Conservation (phyloP, 2,329 filamentous ascomycete genomes). For the Rhexocercosporidium sp. region DNA sequence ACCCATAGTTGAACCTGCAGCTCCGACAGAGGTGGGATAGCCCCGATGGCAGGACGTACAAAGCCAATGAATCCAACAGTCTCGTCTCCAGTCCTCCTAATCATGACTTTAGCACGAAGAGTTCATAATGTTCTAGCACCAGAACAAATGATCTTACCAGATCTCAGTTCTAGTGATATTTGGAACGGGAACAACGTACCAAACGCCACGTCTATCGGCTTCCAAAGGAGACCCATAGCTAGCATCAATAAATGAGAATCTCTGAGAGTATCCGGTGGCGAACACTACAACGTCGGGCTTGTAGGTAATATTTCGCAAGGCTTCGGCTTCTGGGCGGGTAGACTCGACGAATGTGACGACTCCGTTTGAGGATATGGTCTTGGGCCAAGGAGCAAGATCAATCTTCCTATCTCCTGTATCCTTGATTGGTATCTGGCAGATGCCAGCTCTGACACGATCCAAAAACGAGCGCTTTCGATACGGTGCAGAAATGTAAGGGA, state of each 20-base stretch:
- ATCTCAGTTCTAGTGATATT: too few species aligned
- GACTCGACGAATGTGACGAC: conserved; percentile 1
- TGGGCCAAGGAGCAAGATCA: conserved; percentile 7
- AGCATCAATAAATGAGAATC: conserved; percentile 48
- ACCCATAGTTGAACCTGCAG: conserved; percentile 56
- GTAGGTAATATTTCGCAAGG: conserved; percentile 37
- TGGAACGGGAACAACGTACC: not conserved
- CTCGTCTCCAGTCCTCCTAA: conserved; percentile 5
- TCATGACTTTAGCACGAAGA: not conserved
- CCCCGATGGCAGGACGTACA: conserved; percentile 1
- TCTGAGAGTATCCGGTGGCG: conserved; percentile 52
- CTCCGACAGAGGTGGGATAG: conserved; percentile 38
- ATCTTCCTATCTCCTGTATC: conserved; percentile 43
- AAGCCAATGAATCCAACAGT: conserved; percentile 9
- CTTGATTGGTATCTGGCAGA: conserved; percentile 50
- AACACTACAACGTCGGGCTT: conserved; percentile 53
- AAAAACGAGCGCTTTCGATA: conserved; percentile 43
- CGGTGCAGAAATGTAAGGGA: conserved; percentile 50
- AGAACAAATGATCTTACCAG: too few species aligned
- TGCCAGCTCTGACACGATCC: conserved; percentile 44
- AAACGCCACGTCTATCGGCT: conserved; percentile 43
- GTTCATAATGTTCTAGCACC: too few species aligned
- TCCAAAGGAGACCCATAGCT: conserved; percentile 53
- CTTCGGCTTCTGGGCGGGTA: conserved; percentile 15
- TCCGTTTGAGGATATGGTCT: not conserved